Evolutionary conservation across 2,329 filamentous ascomycete genomes (phyloP).

Genomic region (Colletotrichum gloeosporioides): DNA sequence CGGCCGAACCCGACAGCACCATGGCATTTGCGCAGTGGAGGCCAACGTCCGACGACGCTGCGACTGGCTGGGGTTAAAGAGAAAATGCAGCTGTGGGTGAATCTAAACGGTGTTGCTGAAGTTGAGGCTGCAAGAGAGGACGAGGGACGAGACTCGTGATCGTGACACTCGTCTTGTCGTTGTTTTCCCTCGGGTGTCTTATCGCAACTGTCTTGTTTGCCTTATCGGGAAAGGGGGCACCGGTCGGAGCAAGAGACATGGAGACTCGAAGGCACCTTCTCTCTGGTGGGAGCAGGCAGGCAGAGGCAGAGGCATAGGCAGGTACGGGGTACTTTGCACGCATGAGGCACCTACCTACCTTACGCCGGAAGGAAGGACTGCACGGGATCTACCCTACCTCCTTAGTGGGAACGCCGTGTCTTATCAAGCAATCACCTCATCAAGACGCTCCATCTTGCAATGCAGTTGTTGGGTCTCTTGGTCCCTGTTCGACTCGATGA

Average conservation of each 20-base stretch:
- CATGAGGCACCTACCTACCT: background rate
- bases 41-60: background rate
- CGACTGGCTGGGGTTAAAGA: background rate
- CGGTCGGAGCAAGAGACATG: background rate
- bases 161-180: background rate
- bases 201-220: background rate
- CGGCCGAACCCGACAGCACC: background rate
- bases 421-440: background rate
- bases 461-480: background rate
- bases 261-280: background rate
- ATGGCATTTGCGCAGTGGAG: background rate
- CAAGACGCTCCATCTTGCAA: background rate
- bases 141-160: background rate
- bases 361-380: background rate
- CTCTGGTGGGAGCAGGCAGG: background rate
- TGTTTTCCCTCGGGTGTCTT: background rate
- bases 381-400: background rate
- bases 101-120: background rate
- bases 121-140: background rate
- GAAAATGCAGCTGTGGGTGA: background rate
- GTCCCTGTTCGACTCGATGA: background rate
- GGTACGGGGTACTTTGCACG: background rate
- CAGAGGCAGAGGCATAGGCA: too few species aligned
- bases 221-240: background rate
- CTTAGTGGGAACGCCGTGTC: background rate